A percentile compares a stretch with the other conserved stretches of the same genome.
These are phyloP conservation scores for Aegilops longissima DNA, from an alignment of 176 grass and related monocot species.

Conservation along the genomic window DNA sequence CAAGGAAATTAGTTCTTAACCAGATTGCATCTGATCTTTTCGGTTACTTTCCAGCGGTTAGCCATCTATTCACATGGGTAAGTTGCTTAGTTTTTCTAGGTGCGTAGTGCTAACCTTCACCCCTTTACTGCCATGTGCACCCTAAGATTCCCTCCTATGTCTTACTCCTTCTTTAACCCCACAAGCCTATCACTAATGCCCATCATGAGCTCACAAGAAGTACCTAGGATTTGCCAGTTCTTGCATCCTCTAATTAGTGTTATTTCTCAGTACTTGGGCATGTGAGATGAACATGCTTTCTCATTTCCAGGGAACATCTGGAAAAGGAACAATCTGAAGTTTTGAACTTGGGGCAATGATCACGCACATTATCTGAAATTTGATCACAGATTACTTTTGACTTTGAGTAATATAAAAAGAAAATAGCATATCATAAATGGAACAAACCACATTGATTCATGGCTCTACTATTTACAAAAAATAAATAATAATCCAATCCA, in stretches of 20 bases:
- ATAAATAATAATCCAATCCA: too few species aligned
- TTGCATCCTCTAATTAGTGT: background rate
- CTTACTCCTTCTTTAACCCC: constrained; percentile 38
- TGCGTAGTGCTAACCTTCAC: constrained; percentile 48
- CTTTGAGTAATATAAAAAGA: too few species aligned
- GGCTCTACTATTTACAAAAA: too few species aligned
- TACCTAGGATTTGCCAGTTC: constrained; percentile 30
- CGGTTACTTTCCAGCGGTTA: constrained; percentile 53
- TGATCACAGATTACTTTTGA: background rate
- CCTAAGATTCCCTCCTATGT: constrained; percentile 38
- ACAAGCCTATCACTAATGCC: constrained; percentile 25
- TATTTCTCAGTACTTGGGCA: constrained; percentile 17
- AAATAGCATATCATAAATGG: too few species aligned
- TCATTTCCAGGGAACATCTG: background rate
- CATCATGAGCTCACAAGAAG: constrained; percentile 46
- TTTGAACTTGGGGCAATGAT: background rate
- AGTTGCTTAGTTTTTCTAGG: constrained; percentile 38
- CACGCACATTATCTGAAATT: background rate
- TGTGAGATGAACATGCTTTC: constrained; percentile 42
- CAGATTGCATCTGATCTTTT: constrained; percentile 45
- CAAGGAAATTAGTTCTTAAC: constrained; percentile 25
- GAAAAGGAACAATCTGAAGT: background rate
- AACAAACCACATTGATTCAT: too few species aligned
- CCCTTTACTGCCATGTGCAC: constrained; percentile 55
- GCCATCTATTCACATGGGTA: constrained; percentile 57